Conservation (phyloP, 495 filamentous ascomycete genomes). For the Penicillium lagena region DNA sequence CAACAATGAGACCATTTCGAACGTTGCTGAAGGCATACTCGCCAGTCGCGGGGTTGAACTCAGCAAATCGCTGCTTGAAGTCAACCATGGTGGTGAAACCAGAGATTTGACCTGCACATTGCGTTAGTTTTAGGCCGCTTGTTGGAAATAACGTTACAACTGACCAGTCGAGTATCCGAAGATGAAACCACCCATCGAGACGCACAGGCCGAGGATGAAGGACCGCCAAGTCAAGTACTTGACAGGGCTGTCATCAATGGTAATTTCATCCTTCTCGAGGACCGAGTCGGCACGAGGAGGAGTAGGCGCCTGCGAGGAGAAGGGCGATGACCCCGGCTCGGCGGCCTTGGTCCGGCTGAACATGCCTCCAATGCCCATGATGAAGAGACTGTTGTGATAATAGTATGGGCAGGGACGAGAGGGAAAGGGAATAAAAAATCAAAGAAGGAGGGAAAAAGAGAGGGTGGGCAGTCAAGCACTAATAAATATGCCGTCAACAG, state of each 20-base stretch:
- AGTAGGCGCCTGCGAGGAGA: constrained; percentile 31
- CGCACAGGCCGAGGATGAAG: constrained; percentile 45
- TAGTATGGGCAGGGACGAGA: constrained; percentile 3
- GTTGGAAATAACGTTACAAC: constrained; percentile 9
- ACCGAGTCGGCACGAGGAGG: constrained; percentile 32
- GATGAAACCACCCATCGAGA: constrained; percentile 69
- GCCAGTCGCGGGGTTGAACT: constrained; percentile 22
- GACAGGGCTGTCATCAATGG: constrained; percentile 41
- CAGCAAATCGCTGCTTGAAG: constrained; percentile 42
- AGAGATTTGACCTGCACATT: constrained; percentile 41
- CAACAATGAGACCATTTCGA: constrained; percentile 51
- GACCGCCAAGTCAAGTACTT: constrained; percentile 43
- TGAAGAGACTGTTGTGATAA: constrained; percentile 12
- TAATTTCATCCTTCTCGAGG: constrained; percentile 32
- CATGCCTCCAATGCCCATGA: constrained; percentile 31
- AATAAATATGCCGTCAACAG: constrained; percentile 16
- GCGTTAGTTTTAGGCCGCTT: neutral
- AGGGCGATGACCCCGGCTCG: constrained; percentile 18
- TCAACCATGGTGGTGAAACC: constrained; percentile 57
- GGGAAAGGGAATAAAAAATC: constrained; percentile 8
- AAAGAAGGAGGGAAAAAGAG: constrained; percentile 2
- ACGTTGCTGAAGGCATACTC: constrained; percentile 47
- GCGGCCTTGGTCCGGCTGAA: constrained; percentile 27
- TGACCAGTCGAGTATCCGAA: constrained; percentile 67
- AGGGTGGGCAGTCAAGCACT: constrained; percentile 2